phyloP scores from a whole-genome alignment of 164 flowering plant species.

The Vitis riparia region DNA sequence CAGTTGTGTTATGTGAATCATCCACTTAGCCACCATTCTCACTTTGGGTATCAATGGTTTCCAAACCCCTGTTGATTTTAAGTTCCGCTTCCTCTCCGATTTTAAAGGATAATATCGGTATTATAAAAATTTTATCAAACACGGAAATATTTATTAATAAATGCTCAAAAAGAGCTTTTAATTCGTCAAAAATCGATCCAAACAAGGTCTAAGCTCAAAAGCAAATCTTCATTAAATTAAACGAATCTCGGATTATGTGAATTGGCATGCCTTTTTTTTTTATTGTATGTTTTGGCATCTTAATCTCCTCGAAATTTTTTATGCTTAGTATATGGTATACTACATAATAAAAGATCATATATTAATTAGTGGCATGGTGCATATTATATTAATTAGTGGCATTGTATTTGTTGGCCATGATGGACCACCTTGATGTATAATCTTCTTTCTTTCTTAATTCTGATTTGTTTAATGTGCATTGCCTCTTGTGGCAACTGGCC shows the following conservation, averaged over 20 bases:
- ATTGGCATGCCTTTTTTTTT: constrained; percentile 5
- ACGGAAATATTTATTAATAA: too few relatives aligned
- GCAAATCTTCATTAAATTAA: not conserved
- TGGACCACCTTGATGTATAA: too few relatives aligned
- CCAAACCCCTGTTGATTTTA: not conserved
- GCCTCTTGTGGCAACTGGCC: not conserved
- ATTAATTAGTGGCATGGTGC: not conserved
- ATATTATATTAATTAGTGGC: constrained; percentile 8
- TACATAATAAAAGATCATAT: not conserved
- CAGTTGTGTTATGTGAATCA: constrained; percentile 15
- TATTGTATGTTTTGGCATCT: constrained; percentile 9
- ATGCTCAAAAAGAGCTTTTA: too few relatives aligned
- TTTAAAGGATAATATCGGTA: too few relatives aligned
- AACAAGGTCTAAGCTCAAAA: not conserved
- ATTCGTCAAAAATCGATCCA: too few relatives aligned
- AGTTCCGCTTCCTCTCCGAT: too few relatives aligned
- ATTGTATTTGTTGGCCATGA: constrained; percentile 13
- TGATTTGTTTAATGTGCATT: not conserved
- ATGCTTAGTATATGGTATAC: not conserved
- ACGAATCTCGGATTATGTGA: constrained; percentile 8
- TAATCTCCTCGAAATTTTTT: constrained; percentile 30
- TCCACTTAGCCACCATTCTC: constrained; percentile 12
- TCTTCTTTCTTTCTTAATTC: not conserved
- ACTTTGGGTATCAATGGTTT: not conserved
- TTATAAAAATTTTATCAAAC: too few relatives aligned